Base-by-base conservation (phyloP, 2,329 filamentous ascomycete species). In the Mycosphaerella sp. region DNA sequence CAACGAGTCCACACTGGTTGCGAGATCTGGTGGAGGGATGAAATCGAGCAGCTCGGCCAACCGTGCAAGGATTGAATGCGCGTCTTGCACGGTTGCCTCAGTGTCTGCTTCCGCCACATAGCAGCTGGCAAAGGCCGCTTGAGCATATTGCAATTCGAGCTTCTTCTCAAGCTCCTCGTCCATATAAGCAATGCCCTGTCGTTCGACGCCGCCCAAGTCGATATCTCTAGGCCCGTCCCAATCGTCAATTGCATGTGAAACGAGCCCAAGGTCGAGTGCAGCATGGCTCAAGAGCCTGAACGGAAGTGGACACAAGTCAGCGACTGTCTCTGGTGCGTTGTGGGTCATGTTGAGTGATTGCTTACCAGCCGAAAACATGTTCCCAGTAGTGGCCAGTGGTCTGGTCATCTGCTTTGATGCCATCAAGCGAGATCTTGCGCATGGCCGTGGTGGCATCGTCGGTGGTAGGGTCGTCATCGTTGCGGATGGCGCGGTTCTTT, bases 191-290 rank as follows among this genome's bases (percentile, higher is more conserved):
- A 72, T 73, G 6, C 67, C 69, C 36, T 77, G 75, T 58, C 77
- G 79, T 36, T 60, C 56, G 18, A 58, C 60, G 10, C 78, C 79
- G 3, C 82, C 84, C 4, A 88, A 66, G 58, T 89, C 84, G 41
- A 85, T 75, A 62, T 90, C 86, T 6, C 73, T 73, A 0, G 86
- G 85, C 0, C 86, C 87, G 60, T 84, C 80, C 86, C 86, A 91
- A 57, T 86, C 79, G 54, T 82, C 78, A 30, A 89, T 72, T 6
- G 79, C 81, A 43, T 75, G 74, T 28, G 82, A 73, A n/a, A 80
- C 78, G n/a, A 82, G 71, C 21, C 68, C 71, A 76, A 87, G 85
- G 13, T 81, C 78, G 16, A 72, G 73, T 3, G 73, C 72, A 0
- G 85, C 81, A 54, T 81, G 79, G 2, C 70, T 64, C 12, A 78